Percentiles rank a stretch among this genome's conserved stretches.
Conservation (phyloP, 768 basidiomycete species). For the Pisolithus marmoratus region DNA sequence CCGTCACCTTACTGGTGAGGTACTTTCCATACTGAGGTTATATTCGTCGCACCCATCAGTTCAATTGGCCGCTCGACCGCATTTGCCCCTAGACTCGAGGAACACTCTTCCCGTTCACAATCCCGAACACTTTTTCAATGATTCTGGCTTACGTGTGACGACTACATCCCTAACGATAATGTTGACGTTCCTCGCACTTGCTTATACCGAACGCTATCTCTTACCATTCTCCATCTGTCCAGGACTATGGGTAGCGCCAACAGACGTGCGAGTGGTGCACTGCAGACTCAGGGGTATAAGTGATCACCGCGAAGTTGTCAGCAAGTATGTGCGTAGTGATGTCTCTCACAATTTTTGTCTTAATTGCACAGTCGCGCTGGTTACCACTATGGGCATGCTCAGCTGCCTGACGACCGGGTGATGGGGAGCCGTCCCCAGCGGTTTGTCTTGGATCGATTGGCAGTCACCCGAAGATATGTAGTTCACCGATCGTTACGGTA, state of each 20-base stretch:
- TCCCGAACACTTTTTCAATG: conserved; percentile 41
- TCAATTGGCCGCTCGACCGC: conserved; percentile 52
- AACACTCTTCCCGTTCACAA: conserved; percentile 59
- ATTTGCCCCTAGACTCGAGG: conserved; percentile 65
- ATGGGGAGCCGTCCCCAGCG: conserved; percentile 64
- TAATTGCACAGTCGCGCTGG: not conserved
- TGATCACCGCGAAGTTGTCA: conserved; percentile 60
- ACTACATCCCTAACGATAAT: too few species aligned
- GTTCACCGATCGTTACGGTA: conserved; percentile 76
- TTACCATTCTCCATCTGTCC: not conserved
- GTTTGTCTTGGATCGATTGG: not conserved
- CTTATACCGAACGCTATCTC: conserved; percentile 3
- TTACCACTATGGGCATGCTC: conserved; percentile 60
- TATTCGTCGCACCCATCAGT: conserved; percentile 42
- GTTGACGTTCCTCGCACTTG: not conserved
- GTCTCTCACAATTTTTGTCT: not conserved
- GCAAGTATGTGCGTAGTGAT: conserved; percentile 40
- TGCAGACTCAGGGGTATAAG: conserved; percentile 66
- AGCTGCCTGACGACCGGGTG: conserved; percentile 76
- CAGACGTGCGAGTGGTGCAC: conserved; percentile 38
- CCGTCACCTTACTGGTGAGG: conserved; percentile 72
- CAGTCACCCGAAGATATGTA: conserved; percentile 19
- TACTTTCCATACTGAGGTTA: conserved; percentile 44
- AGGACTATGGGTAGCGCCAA: not conserved
- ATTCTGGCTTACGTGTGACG: not conserved